A percentile compares a stretch with the other conserved stretches of the same genome.
Conservation (phyloP, 1,284 basidiomycete genomes). For the Puccinia polysora region DNA sequence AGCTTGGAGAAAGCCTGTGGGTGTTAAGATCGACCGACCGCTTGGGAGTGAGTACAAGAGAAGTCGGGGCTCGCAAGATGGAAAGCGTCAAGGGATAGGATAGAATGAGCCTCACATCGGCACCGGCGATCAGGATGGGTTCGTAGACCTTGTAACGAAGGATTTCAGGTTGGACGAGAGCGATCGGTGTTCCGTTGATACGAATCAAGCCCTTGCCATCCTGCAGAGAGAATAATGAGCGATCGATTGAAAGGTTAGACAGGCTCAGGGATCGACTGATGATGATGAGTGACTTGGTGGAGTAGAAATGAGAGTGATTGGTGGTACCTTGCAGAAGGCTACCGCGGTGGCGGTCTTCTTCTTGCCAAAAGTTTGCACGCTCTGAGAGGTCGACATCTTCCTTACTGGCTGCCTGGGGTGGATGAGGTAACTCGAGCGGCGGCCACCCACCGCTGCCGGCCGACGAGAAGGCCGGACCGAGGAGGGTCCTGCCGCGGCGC, state of each 20-base stretch:
- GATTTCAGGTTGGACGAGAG: constrained; percentile 81
- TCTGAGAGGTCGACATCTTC: constrained; percentile 45
- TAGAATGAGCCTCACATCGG: constrained; percentile 35
- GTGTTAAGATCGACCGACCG: no score
- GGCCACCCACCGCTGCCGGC: background rate
- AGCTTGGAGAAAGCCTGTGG: constrained; percentile 70
- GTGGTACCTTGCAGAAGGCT: constrained; percentile 37
- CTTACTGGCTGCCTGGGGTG: background rate
- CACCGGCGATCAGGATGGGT: constrained; percentile 53
- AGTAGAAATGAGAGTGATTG: no score
- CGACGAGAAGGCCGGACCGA: background rate
- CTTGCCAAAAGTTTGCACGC: constrained; percentile 55
- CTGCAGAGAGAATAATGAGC: constrained; percentile 47
- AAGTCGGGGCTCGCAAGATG: no score
- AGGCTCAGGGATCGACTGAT: background rate
- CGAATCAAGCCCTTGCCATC: constrained; percentile 97
- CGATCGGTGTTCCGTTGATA: constrained; percentile 93
- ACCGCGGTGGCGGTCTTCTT: constrained; percentile 53
- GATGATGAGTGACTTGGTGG: background rate
- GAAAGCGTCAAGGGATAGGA: background rate
- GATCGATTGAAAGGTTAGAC: background rate
- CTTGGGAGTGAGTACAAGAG: constrained; percentile 25
- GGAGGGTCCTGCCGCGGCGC: background rate
- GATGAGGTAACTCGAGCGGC: background rate
- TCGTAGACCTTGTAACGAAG: constrained; percentile 99